phyloP scores from a whole-genome alignment of 1,284 basidiomycete genomes.

The Anthracocystis setariae region DNA sequence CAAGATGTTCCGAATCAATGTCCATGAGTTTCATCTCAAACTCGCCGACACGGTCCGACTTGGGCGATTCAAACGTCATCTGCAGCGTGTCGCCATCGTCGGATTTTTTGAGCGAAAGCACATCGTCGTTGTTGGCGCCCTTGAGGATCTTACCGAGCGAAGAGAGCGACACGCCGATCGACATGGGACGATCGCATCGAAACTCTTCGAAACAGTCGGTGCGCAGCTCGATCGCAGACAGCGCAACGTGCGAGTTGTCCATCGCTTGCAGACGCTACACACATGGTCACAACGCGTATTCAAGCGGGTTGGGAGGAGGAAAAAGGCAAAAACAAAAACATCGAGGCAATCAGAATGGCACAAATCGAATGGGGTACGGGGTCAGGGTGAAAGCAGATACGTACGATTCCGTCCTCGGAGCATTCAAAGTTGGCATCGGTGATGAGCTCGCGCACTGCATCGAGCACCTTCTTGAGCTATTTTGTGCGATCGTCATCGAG shows the following conservation, averaged over 20 bases:
- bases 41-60: conserved; percentile 92
- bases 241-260: conserved; percentile 99
- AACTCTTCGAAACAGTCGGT: conserved; percentile 71
- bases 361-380: too few relatives aligned
- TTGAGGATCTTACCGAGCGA: conserved; percentile 95
- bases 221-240: conserved; percentile 81
- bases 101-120: conserved; percentile 87
- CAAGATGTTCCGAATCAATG: conserved; percentile 90
- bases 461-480: conserved; percentile 64
- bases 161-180: conserved; percentile 73
- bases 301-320: too few relatives aligned
- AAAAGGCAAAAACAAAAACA: too few relatives aligned
- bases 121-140: conserved; percentile 96
- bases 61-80: conserved; percentile 89
- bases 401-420: conserved; percentile 88
- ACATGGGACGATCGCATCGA: conserved; percentile 95
- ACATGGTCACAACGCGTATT: too few relatives aligned
- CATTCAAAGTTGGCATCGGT: conserved; percentile 98
- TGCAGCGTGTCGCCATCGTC: conserved; percentile 92
- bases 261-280: conserved; percentile 79
- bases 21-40: conserved; percentile 99
- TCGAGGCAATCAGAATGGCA: too few relatives aligned
- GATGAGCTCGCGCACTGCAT: conserved; percentile 94
- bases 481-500: not conserved
- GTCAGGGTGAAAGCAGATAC: conserved; percentile 68